Conservation (phyloP, 2,329 filamentous ascomycete species). For the Herpotrichia juniperi region DNA sequence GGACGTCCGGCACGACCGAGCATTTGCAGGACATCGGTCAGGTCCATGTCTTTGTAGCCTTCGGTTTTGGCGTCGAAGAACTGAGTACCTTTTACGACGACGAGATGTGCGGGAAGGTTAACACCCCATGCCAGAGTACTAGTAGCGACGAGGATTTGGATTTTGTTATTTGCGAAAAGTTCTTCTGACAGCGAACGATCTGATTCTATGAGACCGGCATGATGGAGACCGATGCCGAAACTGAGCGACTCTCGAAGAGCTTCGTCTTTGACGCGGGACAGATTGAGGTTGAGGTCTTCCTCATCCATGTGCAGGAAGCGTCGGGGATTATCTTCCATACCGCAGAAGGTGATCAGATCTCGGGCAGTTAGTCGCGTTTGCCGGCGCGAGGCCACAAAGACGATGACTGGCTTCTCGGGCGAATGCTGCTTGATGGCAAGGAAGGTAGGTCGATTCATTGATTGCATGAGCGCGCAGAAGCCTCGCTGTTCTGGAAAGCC, state of each 20-base stretch:
- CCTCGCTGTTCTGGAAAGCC: constrained; percentile 94
- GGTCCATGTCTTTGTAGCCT: constrained; percentile 97
- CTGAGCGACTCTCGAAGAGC: constrained; percentile 91
- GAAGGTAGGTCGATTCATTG: constrained; percentile 97
- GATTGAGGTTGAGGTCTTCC: constrained; percentile 86
- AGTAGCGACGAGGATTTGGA: constrained; percentile 94
- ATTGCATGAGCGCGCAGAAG: constrained; percentile 98
- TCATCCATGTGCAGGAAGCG: constrained; percentile 94
- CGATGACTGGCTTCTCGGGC: constrained; percentile 95
- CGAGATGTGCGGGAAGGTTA: constrained; percentile 93
- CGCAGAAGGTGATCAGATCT: constrained; percentile 95
- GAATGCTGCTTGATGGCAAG: constrained; percentile 96
- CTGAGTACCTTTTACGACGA: constrained; percentile 97
- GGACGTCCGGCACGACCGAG: constrained; percentile 92
- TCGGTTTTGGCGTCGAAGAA: constrained; percentile 98
- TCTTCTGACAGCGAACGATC: constrained; percentile 92
- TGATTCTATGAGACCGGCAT: constrained; percentile 93
- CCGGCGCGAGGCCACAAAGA: constrained; percentile 93
- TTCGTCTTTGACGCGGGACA: constrained; percentile 91
- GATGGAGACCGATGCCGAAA: constrained; percentile 96
- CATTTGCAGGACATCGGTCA: constrained; percentile 98
- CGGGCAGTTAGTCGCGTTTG: constrained; percentile 95
- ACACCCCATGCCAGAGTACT: constrained; percentile 98
- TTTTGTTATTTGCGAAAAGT: constrained; percentile 96
- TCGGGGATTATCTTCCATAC: constrained; percentile 96